phyloP scores from a whole-genome alignment of 2,329 filamentous ascomycete species.

The Rutstroemia sydowiana region DNA sequence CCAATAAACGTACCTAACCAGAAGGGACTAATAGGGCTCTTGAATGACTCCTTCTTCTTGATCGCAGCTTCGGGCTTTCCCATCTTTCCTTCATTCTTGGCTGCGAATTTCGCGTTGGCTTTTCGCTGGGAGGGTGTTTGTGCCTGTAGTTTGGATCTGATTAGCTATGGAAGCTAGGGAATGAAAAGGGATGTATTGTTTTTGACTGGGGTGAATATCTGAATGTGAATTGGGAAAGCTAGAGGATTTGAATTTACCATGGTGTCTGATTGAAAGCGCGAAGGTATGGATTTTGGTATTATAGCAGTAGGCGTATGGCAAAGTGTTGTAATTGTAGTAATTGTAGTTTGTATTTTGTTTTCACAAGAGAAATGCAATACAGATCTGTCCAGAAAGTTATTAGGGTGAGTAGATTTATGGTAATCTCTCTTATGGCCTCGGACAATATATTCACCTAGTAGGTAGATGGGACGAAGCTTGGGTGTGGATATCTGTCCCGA shows the following conservation, averaged over 20 bases:
- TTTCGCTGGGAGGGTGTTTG: constrained; percentile 81
- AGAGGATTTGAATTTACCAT: neutral
- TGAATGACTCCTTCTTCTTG: constrained; percentile 46
- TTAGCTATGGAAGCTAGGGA: neutral
- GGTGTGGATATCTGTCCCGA: neutral
- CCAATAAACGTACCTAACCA: constrained; percentile 49
- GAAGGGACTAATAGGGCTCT: constrained; percentile 53
- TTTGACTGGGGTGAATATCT: neutral
- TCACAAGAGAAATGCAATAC: too few relatives aligned
- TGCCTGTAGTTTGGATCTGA: constrained; percentile 43
- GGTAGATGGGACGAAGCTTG: neutral
- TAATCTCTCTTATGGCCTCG: neutral
- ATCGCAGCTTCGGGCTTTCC: constrained; percentile 63
- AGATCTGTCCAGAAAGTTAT: too few relatives aligned
- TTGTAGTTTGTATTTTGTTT: neutral
- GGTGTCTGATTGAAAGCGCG: neutral
- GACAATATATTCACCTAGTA: neutral
- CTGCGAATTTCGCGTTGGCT: constrained; percentile 72
- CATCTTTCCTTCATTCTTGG: constrained; percentile 64
- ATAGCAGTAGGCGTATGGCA: neutral
- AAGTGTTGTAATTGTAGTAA: neutral
- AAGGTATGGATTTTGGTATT: neutral
- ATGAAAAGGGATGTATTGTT: neutral
- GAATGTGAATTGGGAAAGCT: neutral
- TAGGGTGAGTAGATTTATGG: neutral